phyloP scores from a whole-genome alignment of 768 basidiomycete genomes.

The Suillus subaureus region DNA sequence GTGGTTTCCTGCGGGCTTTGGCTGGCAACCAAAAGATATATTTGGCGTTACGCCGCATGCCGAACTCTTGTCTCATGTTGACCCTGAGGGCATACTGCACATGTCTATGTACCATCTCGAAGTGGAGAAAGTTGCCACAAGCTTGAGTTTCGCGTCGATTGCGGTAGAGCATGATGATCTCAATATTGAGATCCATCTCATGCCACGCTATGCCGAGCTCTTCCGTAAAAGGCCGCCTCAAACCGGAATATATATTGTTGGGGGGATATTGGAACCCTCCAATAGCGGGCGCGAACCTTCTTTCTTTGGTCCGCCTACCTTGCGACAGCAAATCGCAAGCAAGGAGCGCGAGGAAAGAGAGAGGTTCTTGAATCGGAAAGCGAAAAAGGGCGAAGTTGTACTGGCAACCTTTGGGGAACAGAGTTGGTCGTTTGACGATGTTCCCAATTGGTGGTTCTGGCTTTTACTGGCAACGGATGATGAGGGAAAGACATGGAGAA shows the following conservation, averaged over 20 bases:
- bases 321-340: background rate
- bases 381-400: background rate
- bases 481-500: constrained; percentile 2
- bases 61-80: background rate
- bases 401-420: background rate
- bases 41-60: background rate
- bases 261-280: constrained; percentile 3
- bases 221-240: background rate
- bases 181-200: background rate
- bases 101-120: constrained; percentile 1
- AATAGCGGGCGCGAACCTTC: background rate
- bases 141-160: background rate
- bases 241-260: background rate
- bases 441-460: constrained; percentile 4
- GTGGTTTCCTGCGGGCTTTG: background rate
- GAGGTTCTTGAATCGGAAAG: background rate
- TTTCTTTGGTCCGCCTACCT: background rate
- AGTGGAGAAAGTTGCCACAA: background rate
- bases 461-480: background rate
- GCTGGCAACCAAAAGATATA: background rate
- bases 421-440: background rate
- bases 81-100: background rate
- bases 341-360: background rate
- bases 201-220: background rate
- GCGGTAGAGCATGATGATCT: background rate